Evolutionary conservation across 805 yeast genomes (phyloP).

Genomic region (Saturnispora sanitii): DNA sequence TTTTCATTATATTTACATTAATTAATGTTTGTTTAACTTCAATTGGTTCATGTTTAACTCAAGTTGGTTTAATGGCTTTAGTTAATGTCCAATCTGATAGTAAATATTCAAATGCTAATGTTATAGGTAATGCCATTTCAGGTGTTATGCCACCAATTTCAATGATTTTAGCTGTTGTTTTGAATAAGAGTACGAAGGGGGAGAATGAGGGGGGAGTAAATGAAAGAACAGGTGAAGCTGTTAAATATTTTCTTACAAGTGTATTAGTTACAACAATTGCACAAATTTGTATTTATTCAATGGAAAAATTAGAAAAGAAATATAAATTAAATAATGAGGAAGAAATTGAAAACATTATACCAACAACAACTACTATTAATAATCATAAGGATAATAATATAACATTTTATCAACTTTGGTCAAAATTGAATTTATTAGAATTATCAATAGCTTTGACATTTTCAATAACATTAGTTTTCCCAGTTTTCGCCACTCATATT

Average conservation of each 20-base stretch:
- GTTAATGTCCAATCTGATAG: slow-evolving; percentile 62
- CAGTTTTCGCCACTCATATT: slow-evolving; percentile 77
- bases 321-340: slow-evolving; percentile 2
- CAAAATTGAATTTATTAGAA: slow-evolving; percentile 53
- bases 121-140: slow-evolving; percentile 92
- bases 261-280: slow-evolving; percentile 17
- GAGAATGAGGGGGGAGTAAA: slow-evolving; percentile 7
- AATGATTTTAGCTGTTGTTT: slow-evolving; percentile 42
- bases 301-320: slow-evolving; percentile 11
- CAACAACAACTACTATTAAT: no score
- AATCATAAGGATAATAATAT: neutral
- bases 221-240: slow-evolving; percentile 23
- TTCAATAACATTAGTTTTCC: slow-evolving; percentile 66
- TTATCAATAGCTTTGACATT: slow-evolving; percentile 66
- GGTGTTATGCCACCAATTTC: slow-evolving; percentile 85
- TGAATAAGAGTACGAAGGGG: slow-evolving; percentile 9
- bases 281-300: slow-evolving; percentile 15
- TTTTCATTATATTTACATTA: slow-evolving; percentile 48
- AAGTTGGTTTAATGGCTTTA: slow-evolving; percentile 84
- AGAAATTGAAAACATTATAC: slow-evolving; percentile 1
- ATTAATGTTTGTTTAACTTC: slow-evolving; percentile 54
- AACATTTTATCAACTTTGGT: slow-evolving; percentile 43
- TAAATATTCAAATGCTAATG: slow-evolving; percentile 74
- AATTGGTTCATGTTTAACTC: slow-evolving; percentile 71
- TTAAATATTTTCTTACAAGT: slow-evolving; percentile 31